phyloP scores from a whole-genome alignment of 176 grass and related monocot genomes.

The Eleusine coracana region DNA sequence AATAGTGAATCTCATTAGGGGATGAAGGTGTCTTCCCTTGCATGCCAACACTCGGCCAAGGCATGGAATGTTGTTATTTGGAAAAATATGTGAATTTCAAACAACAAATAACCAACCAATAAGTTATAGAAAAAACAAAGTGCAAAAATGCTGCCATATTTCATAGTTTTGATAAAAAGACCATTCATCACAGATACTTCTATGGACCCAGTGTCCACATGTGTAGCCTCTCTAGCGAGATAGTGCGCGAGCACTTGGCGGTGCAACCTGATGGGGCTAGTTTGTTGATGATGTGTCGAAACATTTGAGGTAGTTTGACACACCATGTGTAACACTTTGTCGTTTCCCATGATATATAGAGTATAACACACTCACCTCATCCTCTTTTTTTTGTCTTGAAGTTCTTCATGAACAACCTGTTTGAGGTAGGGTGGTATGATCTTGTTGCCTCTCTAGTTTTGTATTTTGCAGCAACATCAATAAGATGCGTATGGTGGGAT shows the following conservation, averaged over 20 bases:
- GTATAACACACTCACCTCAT: not conserved
- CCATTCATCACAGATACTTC: no score
- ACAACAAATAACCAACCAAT: no score
- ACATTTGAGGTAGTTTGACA: not conserved
- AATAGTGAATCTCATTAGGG: no score
- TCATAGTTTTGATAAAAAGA: no score
- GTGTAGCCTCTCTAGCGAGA: no score
- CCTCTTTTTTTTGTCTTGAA: not conserved
- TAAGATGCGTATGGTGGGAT: not conserved
- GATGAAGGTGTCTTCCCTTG: no score
- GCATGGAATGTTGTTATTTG: no score
- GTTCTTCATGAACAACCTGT: not conserved
- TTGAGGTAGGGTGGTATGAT: not conserved
- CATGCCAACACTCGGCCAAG: no score
- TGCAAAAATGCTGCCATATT: no score
- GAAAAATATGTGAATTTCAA: no score
- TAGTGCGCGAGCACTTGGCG: not conserved
- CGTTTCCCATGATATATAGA: constrained; percentile 2
- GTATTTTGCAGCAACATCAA: not conserved
- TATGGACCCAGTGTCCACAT: no score
- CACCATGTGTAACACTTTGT: not conserved
- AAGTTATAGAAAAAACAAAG: no score
- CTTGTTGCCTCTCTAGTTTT: not conserved
- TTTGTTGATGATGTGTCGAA: not conserved
- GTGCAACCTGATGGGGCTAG: not conserved